Evolutionary conservation across 2,329 filamentous ascomycete genomes (phyloP).

Genomic region (Penicillium griseofulvum): DNA sequence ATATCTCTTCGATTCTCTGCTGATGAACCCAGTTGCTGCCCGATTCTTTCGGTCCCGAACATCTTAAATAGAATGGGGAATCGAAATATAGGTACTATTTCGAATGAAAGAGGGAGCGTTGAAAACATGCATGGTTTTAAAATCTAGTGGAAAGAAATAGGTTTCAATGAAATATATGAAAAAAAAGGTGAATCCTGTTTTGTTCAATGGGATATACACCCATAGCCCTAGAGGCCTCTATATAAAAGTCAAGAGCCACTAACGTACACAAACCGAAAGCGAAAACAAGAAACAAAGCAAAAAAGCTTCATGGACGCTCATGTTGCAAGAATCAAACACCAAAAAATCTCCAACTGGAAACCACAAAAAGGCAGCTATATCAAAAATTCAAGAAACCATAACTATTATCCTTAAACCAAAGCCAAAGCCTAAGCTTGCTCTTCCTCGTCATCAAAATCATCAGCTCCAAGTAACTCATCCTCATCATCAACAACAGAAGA

Average conservation of each 20-base stretch:
- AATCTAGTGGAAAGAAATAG: neutral
- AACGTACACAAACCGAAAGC: neutral
- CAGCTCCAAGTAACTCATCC: constrained; percentile 79
- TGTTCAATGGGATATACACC: neutral
- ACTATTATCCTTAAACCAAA: neutral
- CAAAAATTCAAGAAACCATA: neutral
- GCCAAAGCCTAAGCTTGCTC: constrained; percentile 28
- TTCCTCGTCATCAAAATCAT: constrained; percentile 87
- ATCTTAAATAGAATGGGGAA: constrained; percentile 43
- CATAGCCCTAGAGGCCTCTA: neutral
- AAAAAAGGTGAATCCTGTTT: neutral
- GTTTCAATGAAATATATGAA: neutral
- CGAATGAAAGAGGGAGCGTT: neutral
- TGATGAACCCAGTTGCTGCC: constrained; percentile 58
- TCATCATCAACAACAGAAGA: constrained; percentile 87
- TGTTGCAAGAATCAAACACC: constrained; percentile 17
- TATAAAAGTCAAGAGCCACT: neutral
- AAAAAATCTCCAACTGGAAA: neutral
- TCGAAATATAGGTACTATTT: too few species aligned
- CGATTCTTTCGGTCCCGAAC: constrained; percentile 65
- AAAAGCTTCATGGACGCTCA: constrained; percentile 11
- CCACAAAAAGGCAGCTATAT: neutral
- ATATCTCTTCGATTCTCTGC: neutral
- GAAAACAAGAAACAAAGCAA: constrained; percentile 1
- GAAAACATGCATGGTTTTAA: neutral